A percentile compares a stretch with the other conserved stretches of the same genome.
These are phyloP conservation scores for Graphilbum ipis-grandicollis DNA, from an alignment of 2,329 filamentous ascomycete genomes.

Conservation along the genomic window DNA sequence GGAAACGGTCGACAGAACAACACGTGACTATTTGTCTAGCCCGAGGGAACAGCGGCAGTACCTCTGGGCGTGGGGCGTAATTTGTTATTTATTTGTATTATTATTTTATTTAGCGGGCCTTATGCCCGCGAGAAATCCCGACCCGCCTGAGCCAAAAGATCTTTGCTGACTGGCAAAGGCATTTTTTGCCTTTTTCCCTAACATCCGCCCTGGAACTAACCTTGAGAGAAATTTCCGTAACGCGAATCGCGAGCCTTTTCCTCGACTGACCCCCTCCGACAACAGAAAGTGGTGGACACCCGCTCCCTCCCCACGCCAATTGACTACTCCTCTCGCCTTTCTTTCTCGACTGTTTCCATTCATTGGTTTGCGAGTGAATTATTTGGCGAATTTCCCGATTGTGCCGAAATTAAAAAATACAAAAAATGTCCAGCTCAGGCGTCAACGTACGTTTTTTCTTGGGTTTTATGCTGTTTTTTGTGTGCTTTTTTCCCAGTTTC, in stretches of 20 bases:
- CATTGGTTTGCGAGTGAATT: no score
- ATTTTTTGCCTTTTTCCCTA: slow-evolving; percentile 1
- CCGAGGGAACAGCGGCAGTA: no score
- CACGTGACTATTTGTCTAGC: no score
- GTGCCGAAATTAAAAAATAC: background rate
- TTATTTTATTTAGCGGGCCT: background rate
- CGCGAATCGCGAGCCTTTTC: slow-evolving; percentile 5
- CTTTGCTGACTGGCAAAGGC: background rate
- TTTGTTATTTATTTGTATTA: no score
- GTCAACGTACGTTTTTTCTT: slow-evolving; percentile 15
- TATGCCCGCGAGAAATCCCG: slow-evolving; percentile 1
- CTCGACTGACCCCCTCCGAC: slow-evolving; percentile 2
- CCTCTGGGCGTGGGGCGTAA: no score
- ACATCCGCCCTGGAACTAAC: background rate
- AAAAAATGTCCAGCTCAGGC: slow-evolving; percentile 14
- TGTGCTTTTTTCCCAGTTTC: no score
- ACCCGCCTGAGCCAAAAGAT: background rate
- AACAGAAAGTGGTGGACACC: slow-evolving; percentile 4
- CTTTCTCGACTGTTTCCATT: no score
- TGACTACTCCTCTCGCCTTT: no score
- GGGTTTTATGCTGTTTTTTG: no score
- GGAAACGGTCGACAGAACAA: no score
- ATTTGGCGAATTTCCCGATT: no score
- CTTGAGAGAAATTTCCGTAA: slow-evolving; percentile 9
- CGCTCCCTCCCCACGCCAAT: background rate